These are phyloP conservation scores for Verticillium dahliae DNA, from an alignment of 2,329 filamentous ascomycete genomes.

Conservation along the genomic window DNA sequence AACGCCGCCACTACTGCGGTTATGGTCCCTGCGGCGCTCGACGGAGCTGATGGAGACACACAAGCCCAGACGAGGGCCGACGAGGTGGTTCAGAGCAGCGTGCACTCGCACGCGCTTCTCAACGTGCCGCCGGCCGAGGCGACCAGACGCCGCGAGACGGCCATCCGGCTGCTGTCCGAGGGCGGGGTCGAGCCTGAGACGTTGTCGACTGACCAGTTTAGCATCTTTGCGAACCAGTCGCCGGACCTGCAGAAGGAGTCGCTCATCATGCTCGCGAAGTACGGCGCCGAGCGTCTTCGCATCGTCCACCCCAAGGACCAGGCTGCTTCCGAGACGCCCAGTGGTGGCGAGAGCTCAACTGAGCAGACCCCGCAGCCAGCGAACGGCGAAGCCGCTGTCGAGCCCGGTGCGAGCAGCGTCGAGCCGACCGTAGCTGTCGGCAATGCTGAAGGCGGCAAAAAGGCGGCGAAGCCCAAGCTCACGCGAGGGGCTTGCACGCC, in stretches of 20 bases:
- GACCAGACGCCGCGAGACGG: constrained; percentile 40
- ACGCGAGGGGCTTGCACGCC: constrained; percentile 27
- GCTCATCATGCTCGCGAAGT: constrained; percentile 47
- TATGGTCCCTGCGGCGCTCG: background rate
- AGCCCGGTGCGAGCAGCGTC: background rate
- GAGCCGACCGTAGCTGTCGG: background rate
- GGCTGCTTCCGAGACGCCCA: constrained; percentile 18
- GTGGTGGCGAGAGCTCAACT: constrained; percentile 16
- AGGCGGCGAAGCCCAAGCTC: constrained; percentile 6
- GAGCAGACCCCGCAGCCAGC: constrained; percentile 7
- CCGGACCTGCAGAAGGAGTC: constrained; percentile 48
- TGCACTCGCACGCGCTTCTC: constrained; percentile 9
- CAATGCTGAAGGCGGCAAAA: background rate
- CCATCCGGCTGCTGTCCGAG: constrained; percentile 37
- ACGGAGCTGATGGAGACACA: background rate
- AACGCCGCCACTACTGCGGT: background rate
- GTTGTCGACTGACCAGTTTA: constrained; percentile 48
- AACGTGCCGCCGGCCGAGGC: constrained; percentile 36
- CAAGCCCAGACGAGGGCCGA: constrained; percentile 6
- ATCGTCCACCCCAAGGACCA: constrained; percentile 46
- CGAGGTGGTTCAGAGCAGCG: constrained; percentile 9
- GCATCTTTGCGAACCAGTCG: constrained; percentile 54
- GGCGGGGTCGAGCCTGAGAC: constrained; percentile 45
- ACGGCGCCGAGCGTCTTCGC: constrained; percentile 49
- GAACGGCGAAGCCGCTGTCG: background rate